Evolutionary conservation across 495 filamentous ascomycete species (phyloP).

Genomic region (Oidiodendron maius): DNA sequence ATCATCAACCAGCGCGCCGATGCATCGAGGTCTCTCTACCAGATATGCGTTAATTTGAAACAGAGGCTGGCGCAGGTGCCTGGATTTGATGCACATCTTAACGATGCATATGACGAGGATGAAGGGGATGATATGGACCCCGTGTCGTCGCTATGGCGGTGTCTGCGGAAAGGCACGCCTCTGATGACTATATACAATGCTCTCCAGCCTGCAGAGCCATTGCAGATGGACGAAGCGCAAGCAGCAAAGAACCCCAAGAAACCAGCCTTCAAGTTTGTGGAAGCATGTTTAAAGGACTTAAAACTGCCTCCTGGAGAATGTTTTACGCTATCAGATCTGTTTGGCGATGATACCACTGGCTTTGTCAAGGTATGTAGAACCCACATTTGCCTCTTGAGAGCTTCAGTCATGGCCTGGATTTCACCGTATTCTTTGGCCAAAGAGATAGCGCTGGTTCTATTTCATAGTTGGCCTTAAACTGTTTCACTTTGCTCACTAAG

Average conservation of each 20-base stretch:
- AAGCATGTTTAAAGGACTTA: constrained; percentile 53
- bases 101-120: constrained; percentile 59
- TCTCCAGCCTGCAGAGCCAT: constrained; percentile 54
- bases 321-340: constrained; percentile 87
- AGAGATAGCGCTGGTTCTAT: too few relatives aligned
- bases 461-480: too few relatives aligned
- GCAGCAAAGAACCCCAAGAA: constrained; percentile 61
- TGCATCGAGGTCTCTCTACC: constrained; percentile 81
- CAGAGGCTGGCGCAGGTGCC: constrained; percentile 77
- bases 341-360: constrained; percentile 90
- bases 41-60: constrained; percentile 83
- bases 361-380: constrained; percentile 75
- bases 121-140: constrained; percentile 55
- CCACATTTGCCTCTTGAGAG: not conserved
- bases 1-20: constrained; percentile 95
- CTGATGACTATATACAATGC: constrained; percentile 87
- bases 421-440: too few relatives aligned
- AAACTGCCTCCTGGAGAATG: constrained; percentile 73
- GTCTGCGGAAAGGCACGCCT: constrained; percentile 76
- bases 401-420: too few relatives aligned
- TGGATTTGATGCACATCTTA: constrained; percentile 66
- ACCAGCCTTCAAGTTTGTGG: constrained; percentile 50
- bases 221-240: constrained; percentile 52
- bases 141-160: constrained; percentile 85
- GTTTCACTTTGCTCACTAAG: too few relatives aligned